phyloP scores from a whole-genome alignment of 768 basidiomycete genomes.

The Trametes cinnabarina region DNA sequence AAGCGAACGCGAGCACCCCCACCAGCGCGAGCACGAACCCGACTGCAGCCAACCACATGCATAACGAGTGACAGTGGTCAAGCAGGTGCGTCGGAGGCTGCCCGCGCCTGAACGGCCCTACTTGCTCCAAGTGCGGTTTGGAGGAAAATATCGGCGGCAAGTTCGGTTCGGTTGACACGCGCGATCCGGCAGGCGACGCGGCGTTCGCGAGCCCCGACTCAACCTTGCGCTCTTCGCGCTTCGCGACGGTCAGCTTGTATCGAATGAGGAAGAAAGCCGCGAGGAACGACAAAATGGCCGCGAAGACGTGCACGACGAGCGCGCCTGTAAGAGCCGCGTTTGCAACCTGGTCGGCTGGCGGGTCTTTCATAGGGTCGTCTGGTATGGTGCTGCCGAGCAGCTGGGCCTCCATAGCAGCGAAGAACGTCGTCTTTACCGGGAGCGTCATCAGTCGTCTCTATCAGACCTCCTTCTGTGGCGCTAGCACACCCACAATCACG shows the following conservation, averaged over 20 bases:
- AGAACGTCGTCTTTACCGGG: conserved; percentile 56
- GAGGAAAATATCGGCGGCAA: conserved; percentile 31
- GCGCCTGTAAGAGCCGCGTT: conserved; percentile 51
- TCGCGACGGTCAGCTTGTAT: conserved; percentile 55
- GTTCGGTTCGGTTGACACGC: background rate
- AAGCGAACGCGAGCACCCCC: conserved; percentile 52
- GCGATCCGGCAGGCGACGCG: background rate
- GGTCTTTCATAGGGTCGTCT: background rate
- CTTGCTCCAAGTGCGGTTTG: conserved; percentile 52
- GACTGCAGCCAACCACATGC: conserved; percentile 42
- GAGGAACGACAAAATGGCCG: conserved; percentile 51
- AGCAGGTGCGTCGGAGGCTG: conserved; percentile 46
- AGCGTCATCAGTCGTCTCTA: background rate
- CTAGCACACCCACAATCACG: conserved; percentile 56
- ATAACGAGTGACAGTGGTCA: conserved; percentile 47
- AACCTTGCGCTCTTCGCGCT: conserved; percentile 42
- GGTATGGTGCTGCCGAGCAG: conserved; percentile 47
- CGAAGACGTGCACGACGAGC: conserved; percentile 52
- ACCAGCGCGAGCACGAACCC: conserved; percentile 51
- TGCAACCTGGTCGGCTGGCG: conserved; percentile 21
- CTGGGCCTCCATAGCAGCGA: conserved; percentile 56
- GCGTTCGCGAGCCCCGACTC: conserved; percentile 26
- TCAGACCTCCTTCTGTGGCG: no score
- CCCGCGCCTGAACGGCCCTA: conserved; percentile 42
- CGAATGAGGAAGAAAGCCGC: conserved; percentile 55